phyloP scores from a whole-genome alignment of 1,284 basidiomycete species.

The Heterobasidion irregulare region DNA sequence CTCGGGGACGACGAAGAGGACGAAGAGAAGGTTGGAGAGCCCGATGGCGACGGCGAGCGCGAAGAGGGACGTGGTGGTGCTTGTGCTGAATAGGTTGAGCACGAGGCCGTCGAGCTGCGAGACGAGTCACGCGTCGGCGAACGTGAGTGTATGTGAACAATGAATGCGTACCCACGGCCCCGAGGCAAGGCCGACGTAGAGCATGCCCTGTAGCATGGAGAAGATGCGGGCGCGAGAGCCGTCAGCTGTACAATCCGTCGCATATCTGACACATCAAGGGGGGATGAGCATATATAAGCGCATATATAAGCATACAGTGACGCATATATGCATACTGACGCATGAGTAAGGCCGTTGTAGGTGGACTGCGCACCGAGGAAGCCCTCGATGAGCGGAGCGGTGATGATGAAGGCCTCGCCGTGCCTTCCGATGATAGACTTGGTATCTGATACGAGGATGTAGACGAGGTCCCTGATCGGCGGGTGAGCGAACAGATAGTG shows the following conservation, averaged over 20 bases:
- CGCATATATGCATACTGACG: conserved; percentile 22
- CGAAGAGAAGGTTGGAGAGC: conserved; percentile 23
- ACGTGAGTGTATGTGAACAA: conserved; percentile 18
- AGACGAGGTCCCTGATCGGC: conserved; percentile 32
- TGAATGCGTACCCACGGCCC: conserved; percentile 39
- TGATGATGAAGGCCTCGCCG: conserved; percentile 34
- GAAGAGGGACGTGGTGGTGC: conserved; percentile 10
- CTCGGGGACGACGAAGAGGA: conserved; percentile 38
- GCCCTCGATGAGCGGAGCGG: conserved; percentile 40
- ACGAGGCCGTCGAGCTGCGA: conserved; percentile 11
- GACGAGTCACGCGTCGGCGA: conserved; percentile 4
- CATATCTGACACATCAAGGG: conserved; percentile 27
- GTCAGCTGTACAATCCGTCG: conserved; percentile 41
- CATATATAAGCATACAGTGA: background rate
- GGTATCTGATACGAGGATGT: conserved; percentile 36
- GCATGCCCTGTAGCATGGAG: conserved; percentile 42
- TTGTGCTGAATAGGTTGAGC: conserved; percentile 6
- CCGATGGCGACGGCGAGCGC: conserved; percentile 9
- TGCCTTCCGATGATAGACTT: conserved; percentile 30
- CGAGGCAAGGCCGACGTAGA: conserved; percentile 37
- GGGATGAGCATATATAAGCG: background rate
- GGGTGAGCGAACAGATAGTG: background rate
- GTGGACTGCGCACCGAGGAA: conserved; percentile 40
- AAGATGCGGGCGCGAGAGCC: conserved; percentile 44
- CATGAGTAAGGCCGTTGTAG: conserved; percentile 43